These are phyloP conservation scores for Ceratobasidium theobromae DNA, from an alignment of 1,284 basidiomycete species.

Conservation along the genomic window DNA sequence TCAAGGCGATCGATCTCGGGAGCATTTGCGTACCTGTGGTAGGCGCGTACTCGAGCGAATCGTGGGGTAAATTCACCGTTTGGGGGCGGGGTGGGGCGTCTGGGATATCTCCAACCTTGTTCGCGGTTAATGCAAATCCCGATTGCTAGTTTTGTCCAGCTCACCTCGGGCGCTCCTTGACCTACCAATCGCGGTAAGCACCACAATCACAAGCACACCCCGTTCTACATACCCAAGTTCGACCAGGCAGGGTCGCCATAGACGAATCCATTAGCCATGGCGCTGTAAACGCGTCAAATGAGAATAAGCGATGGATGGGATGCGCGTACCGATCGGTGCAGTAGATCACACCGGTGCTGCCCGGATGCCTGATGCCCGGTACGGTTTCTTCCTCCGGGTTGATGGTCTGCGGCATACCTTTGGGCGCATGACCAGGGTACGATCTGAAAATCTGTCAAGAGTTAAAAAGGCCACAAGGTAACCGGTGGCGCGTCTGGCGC, in stretches of 20 bases:
- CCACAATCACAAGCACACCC: conserved; percentile 30
- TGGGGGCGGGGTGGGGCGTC: conserved; percentile 67
- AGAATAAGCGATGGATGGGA: neutral
- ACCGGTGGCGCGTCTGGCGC: conserved; percentile 32
- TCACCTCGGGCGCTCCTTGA: conserved; percentile 82
- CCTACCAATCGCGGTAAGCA: conserved; percentile 37
- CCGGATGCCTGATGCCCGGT: conserved; percentile 59
- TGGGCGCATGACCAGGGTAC: conserved; percentile 51
- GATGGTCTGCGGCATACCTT: conserved; percentile 57
- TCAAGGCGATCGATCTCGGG: conserved; percentile 52
- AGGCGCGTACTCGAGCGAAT: conserved; percentile 89
- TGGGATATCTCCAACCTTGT: conserved; percentile 64
- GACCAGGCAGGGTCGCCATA: conserved; percentile 75
- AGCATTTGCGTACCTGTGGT: conserved; percentile 70
- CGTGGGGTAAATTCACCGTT: conserved; percentile 56
- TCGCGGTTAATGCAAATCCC: conserved; percentile 44
- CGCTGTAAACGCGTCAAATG: conserved; percentile 40
- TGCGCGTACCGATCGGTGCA: conserved; percentile 66
- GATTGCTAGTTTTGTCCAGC: neutral
- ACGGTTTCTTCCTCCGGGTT: conserved; percentile 81
- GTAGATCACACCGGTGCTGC: conserved; percentile 63
- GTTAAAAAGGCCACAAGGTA: conserved; percentile 33
- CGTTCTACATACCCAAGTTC: conserved; percentile 53
- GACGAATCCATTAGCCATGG: conserved; percentile 86
- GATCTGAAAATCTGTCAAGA: conserved; percentile 56